phyloP scores from a whole-genome alignment of 371 early-diverging fungal genomes.

The Mortierella sp. region DNA sequence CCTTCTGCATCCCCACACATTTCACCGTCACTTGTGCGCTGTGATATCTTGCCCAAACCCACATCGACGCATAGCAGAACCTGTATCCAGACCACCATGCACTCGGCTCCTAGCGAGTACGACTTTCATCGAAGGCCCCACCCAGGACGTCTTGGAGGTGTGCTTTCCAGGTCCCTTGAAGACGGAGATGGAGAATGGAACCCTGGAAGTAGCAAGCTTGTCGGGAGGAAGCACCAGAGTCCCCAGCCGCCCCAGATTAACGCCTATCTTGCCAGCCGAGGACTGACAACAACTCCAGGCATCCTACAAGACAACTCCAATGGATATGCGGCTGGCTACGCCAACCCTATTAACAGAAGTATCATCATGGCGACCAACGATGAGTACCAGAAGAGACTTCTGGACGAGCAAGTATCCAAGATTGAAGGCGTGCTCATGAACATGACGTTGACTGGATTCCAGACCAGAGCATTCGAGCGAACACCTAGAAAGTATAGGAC shows the following conservation, averaged over 20 bases:
- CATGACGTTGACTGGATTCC: neutral
- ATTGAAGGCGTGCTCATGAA: neutral
- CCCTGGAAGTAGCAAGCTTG: neutral
- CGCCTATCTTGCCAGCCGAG: neutral
- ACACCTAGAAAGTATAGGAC: too few species aligned
- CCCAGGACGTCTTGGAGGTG: neutral
- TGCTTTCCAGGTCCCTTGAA: neutral
- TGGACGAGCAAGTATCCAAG: neutral
- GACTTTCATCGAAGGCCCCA: neutral
- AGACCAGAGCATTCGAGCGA: neutral
- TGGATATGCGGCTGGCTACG: neutral
- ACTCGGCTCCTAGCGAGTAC: too few species aligned
- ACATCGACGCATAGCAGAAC: too few species aligned
- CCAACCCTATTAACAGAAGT: slow-evolving; percentile 5
- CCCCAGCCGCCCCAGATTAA: neutral
- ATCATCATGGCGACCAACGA: neutral
- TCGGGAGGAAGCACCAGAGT: neutral
- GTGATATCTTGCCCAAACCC: too few species aligned
- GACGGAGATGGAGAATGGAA: slow-evolving; percentile 2
- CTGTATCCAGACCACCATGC: too few species aligned
- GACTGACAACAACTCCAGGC: neutral
- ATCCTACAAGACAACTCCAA: slow-evolving; percentile 5
- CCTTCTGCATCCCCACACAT: too few species aligned
- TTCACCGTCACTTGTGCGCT: too few species aligned
- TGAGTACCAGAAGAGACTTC: neutral